phyloP scores from a whole-genome alignment of 371 early-diverging fungal genomes.

The Circinella umbellata region DNA sequence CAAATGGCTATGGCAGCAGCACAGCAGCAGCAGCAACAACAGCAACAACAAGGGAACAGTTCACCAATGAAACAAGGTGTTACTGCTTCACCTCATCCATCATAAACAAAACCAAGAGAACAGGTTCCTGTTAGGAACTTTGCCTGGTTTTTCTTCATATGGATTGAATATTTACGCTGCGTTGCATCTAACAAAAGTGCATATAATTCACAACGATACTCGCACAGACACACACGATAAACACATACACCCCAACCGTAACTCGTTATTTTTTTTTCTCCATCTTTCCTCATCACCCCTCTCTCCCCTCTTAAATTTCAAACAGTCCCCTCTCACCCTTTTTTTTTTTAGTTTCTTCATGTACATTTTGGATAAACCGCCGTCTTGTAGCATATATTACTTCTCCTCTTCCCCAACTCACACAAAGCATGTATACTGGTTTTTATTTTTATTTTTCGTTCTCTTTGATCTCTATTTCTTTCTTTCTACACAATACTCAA shows the following conservation, averaged over 20 bases:
- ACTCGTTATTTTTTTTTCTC: too few species aligned
- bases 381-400: conserved; percentile 3
- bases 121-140: too few species aligned
- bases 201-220: too few species aligned
- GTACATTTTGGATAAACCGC: conserved; percentile 10
- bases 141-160: too few species aligned
- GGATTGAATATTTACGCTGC: too few species aligned
- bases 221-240: too few species aligned
- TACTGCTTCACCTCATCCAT: conserved; percentile 3
- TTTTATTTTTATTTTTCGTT: background rate
- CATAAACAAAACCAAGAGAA: too few species aligned
- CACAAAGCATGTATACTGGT: conserved; percentile 4
- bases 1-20: conserved; percentile 43
- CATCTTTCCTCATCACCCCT: background rate
- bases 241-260: too few species aligned
- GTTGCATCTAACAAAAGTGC: too few species aligned
- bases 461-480: background rate
- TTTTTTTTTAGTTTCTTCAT: conserved; percentile 1
- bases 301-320: too few species aligned
- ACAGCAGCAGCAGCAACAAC: conserved; percentile 27
- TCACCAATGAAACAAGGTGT: background rate
- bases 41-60: background rate
- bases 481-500: background rate
- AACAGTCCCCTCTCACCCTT: background rate
- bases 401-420: background rate